Base-by-base conservation (phyloP, 352 stramenopile genomes). In the Globisporangium splendens region DNA sequence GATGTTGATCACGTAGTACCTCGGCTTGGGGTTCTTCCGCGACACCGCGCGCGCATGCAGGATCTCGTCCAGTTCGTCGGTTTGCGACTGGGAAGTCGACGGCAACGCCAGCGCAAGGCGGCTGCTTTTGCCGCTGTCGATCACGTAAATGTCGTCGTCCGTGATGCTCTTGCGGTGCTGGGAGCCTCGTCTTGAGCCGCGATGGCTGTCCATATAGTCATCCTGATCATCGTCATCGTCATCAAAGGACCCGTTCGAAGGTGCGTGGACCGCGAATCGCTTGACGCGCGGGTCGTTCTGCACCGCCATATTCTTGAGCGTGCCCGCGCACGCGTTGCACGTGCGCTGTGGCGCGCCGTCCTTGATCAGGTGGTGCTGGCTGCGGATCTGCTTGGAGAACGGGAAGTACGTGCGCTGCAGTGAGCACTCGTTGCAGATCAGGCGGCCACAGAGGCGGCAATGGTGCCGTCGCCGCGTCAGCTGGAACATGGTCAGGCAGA, bases 391-490 rank as follows among this genome's bases (percentile, higher is more conserved):
- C 46, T 73, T 66, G 10, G 70, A 56, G 54, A 89, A 80, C 8
- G 77, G 83, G 15, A 93, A 65, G 59, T 88, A 86, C 48, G 81
- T 89, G 58, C 80, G 79, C 59, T 78, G 73, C 24, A 74, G 52
- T 1, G 79, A 90, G 68, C 82, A 94, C 41, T 84, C 70, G 35
- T 77, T 78, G 60, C 82, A 92, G 49, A 88, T 75, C 15, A 94
- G 57, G 31, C 83, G 77, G 0, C 83, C 83, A 15, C 81, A 93
- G 28, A 89, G 59, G 4, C 89, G 79, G 55, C 90, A 96, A 61
- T 96, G 87, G 49, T 97, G 90, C n/a, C 84, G 72, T 50, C 84
- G 77, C 28, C 83, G 85, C 28, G 66, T 79, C 7, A 91, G 58
- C 11, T 72, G 79, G 51, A 91, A 91, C 0, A 66, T 49, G 35